Evolutionary conservation across 2,329 filamentous ascomycete genomes (phyloP), one percentile per base, ranked within the genome.

Genomic region (Beauveria medogensis): DNA sequence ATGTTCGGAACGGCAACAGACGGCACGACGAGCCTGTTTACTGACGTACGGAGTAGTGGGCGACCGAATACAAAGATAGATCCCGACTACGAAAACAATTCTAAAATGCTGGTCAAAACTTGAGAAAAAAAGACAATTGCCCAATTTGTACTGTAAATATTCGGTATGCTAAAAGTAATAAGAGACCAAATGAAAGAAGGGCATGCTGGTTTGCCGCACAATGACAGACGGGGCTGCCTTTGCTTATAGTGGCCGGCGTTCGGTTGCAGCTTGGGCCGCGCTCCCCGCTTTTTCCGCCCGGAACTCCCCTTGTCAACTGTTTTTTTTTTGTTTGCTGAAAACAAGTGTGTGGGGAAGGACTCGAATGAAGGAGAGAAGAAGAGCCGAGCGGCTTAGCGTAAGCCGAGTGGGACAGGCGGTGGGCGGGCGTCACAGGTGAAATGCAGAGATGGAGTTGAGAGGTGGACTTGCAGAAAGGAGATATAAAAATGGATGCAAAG

Each of bases 301-400:
- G n/a, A 57, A 48, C 43, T 20, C 20, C 30, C 30, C 30, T 34
- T 34, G 30, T 14, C 10, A 12, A 10, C 5, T 10, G 9, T 8
- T 8, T n/a, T 14, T 12, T 5, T 20, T 18, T 30, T 51, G 48
- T 41, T 34, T 41, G 43, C 18, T 10, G 10, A 37, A 37, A 37
- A 37, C 5, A 5, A 3, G 24, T 24, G 20, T 59, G 48, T 59
- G 57, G 48, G 57, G 57, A 47, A 24, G 41, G 20, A 37, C 34
- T 12, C 18, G 9, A 30, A 34, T 12, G 30, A 34, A 34, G 30
- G 30, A 12, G 30, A 34, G 12, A 12, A 34, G 4, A 34, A 20
- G 43, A 50, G 51, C 52, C 51, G 59, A 60, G 52, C 59, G 59
- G 52, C 51, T 60, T 55, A 60, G 51, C 59, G 50, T 60, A 60